A percentile compares a stretch with the other conserved stretches of the same genome.
Evolutionary conservation across 805 yeast species (phyloP).

Genomic region (Candida sonorensis): DNA sequence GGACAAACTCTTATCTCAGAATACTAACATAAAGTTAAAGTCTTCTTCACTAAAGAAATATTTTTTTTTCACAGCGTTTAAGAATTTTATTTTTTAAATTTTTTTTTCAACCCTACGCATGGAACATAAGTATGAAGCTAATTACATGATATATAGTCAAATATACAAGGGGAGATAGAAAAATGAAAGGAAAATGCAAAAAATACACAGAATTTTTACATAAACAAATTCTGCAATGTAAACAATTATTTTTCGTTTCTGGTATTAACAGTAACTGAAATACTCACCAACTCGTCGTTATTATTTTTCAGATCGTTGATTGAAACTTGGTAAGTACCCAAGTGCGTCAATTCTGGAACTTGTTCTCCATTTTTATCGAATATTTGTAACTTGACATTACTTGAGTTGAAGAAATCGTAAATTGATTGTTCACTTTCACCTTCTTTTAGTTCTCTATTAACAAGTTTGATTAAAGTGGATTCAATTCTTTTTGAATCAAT

Average conservation of each 20-base stretch:
- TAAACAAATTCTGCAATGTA: too few species aligned
- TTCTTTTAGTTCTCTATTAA: constrained; percentile 6
- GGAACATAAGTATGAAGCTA: too few species aligned
- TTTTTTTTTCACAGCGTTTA: too few species aligned
- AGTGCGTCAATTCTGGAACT: constrained; percentile 9
- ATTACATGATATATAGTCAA: too few species aligned
- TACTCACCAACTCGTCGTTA: constrained; percentile 9
- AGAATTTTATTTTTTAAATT: too few species aligned
- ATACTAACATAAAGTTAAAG: too few species aligned
- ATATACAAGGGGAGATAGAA: too few species aligned
- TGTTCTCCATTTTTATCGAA: constrained; percentile 8
- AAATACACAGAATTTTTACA: too few species aligned
- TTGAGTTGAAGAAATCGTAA: constrained; percentile 15
- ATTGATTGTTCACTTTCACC: constrained; percentile 9
- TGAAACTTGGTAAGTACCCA: constrained; percentile 19
- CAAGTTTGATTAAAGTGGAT: constrained; percentile 8
- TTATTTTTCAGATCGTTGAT: constrained; percentile 13
- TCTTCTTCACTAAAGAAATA: too few species aligned
- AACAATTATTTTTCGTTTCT: constrained; percentile 7
- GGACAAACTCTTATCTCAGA: too few species aligned
- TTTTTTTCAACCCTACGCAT: too few species aligned
- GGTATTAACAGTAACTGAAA: constrained; percentile 18
- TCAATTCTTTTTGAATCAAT: constrained; percentile 7
- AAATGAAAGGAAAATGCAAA: too few species aligned
- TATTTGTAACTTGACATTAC: constrained; percentile 12